phyloP scores from a whole-genome alignment of 495 filamentous ascomycete genomes.

The Trichoderma virens region DNA sequence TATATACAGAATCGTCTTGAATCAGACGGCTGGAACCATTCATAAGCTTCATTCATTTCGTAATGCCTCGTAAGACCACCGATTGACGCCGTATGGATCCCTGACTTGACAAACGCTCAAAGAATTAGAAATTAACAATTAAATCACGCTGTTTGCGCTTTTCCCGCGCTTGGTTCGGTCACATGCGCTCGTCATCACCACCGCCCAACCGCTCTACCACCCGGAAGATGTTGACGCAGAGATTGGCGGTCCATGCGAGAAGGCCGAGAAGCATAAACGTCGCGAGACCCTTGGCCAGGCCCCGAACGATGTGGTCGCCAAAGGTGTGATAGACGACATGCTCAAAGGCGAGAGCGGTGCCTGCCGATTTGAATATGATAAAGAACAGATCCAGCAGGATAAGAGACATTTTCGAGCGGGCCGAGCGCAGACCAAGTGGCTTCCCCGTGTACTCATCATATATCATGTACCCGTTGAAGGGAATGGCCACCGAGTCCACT shows the following conservation, averaged over 20 bases:
- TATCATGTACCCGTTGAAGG: slow-evolving; percentile 88
- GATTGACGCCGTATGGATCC: too few species aligned
- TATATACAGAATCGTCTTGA: background rate
- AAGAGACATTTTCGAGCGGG: slow-evolving; percentile 76
- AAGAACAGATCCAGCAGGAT: slow-evolving; percentile 90
- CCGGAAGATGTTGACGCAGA: slow-evolving; percentile 82
- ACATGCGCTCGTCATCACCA: slow-evolving; percentile 31
- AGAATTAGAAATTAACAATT: too few species aligned
- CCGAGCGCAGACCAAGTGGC: slow-evolving; percentile 76
- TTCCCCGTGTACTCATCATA: slow-evolving; percentile 95
- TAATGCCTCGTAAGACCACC: too few species aligned
- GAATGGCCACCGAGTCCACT: slow-evolving; percentile 79
- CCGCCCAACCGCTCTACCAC: slow-evolving; percentile 65
- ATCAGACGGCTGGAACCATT: background rate
- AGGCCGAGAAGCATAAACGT: slow-evolving; percentile 76
- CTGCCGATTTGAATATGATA: slow-evolving; percentile 91
- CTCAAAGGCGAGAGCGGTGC: slow-evolving; percentile 82
- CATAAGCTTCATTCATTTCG: too few species aligned
- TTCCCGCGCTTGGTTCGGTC: background rate
- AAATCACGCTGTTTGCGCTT: background rate
- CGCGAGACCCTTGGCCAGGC: slow-evolving; percentile 67
- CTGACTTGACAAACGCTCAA: too few species aligned
- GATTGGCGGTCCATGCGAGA: slow-evolving; percentile 83
- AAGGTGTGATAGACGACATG: slow-evolving; percentile 61
- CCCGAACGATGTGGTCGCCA: slow-evolving; percentile 45